Evolutionary conservation across 2,329 filamentous ascomycete species (phyloP).

Genomic region (Diaporthe vexans): DNA sequence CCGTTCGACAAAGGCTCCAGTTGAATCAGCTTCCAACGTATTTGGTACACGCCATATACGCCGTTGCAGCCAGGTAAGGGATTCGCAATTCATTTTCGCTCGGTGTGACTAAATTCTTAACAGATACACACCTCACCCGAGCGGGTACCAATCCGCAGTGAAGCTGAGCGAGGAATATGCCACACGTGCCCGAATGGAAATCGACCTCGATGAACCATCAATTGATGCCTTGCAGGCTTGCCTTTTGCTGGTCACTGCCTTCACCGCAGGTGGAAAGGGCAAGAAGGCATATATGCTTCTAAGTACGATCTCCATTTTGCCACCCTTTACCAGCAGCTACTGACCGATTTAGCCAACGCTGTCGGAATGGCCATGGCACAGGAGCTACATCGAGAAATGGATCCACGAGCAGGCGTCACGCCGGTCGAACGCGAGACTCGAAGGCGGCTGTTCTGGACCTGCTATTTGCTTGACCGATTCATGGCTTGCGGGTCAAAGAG

Average conservation of each 20-base stretch:
- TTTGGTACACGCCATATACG: conserved; percentile 70
- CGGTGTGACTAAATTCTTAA: conserved; percentile 43
- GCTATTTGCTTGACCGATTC: conserved; percentile 89
- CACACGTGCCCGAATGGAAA: conserved; percentile 74
- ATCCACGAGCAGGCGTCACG: conserved; percentile 72
- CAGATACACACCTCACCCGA: conserved; percentile 78
- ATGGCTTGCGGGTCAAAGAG: conserved; percentile 84
- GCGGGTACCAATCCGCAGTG: conserved; percentile 76
- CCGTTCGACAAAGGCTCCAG: conserved; percentile 79
- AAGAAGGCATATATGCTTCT: conserved; percentile 91
- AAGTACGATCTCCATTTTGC: conserved; percentile 61
- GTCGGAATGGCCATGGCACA: conserved; percentile 88
- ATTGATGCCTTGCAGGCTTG: conserved; percentile 83
- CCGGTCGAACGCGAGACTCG: conserved; percentile 81
- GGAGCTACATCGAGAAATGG: conserved; percentile 83
- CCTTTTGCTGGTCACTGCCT: conserved; percentile 81
- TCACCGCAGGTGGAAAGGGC: conserved; percentile 82
- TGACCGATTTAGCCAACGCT: conserved; percentile 72
- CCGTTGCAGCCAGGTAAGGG: conserved; percentile 72
- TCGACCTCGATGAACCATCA: conserved; percentile 86
- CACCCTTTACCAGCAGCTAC: conserved; percentile 39
- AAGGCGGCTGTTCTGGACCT: conserved; percentile 89
- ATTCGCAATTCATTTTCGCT: conserved; percentile 1
- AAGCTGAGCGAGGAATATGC: conserved; percentile 81
- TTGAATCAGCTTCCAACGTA: conserved; percentile 73